Conservation (phyloP, 2,329 filamentous ascomycete species). For the Diaporthe eres region DNA sequence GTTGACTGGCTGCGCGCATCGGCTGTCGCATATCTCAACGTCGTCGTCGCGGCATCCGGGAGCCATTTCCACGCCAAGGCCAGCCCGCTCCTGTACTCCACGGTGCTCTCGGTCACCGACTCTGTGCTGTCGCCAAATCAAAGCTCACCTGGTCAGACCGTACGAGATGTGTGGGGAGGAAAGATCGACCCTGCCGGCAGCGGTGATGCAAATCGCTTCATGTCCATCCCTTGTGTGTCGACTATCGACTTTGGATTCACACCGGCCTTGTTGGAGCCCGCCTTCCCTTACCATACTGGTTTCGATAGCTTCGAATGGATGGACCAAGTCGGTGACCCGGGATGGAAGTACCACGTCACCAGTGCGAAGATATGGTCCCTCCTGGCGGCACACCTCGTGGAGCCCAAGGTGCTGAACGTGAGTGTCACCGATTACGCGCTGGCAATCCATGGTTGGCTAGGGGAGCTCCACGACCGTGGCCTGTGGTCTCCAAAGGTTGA, state of each 20-base stretch:
- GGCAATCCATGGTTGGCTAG: not conserved
- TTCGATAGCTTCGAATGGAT: not conserved
- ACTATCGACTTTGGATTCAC: not conserved
- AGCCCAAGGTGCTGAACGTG: not conserved
- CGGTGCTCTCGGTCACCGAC: not conserved
- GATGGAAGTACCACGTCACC: not conserved
- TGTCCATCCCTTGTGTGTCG: not conserved
- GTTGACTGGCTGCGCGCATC: not conserved
- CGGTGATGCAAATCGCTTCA: not conserved
- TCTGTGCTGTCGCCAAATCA: not conserved
- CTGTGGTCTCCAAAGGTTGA: not conserved
- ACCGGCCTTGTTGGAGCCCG: not conserved
- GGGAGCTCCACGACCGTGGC: not conserved
- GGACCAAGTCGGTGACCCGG: not conserved
- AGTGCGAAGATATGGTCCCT: not conserved
- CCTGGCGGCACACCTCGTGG: not conserved
- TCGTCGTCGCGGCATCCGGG: not conserved
- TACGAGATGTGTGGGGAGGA: not conserved
- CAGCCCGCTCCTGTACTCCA: not conserved
- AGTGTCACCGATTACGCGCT: not conserved
- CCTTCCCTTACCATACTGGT: not conserved
- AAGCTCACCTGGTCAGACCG: not conserved
- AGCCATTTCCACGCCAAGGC: not conserved
- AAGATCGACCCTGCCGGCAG: not conserved
- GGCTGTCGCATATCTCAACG: constrained; percentile 2